Conservation (phyloP, 2,329 filamentous ascomycete species). For the Sporothrix schenckii region DNA sequence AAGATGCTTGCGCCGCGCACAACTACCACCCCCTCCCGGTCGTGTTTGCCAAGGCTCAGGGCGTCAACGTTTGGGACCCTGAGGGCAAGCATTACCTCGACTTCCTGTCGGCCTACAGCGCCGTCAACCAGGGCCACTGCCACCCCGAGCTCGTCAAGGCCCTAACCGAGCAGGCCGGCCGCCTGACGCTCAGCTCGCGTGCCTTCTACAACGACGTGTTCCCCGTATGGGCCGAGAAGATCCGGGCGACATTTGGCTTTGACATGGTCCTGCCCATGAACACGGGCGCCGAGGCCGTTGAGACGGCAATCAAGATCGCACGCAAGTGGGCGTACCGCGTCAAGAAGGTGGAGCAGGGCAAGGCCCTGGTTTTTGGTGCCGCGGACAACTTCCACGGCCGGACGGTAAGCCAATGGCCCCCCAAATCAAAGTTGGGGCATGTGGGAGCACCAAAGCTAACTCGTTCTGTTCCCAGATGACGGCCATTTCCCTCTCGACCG, state of each 20-base stretch:
- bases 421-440: too few species aligned
- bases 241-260: slow-evolving; percentile 85
- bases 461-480: slow-evolving; percentile 65
- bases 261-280: slow-evolving; percentile 99
- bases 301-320: slow-evolving; percentile 94
- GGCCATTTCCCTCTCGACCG: slow-evolving; percentile 91
- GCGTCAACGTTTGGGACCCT: slow-evolving; percentile 92
- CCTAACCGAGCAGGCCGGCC: slow-evolving; percentile 82
- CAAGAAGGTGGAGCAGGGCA: slow-evolving; percentile 82
- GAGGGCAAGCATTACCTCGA: slow-evolving; percentile 95
- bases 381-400: slow-evolving; percentile 95
- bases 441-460: background rate
- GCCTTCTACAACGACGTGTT: slow-evolving; percentile 99
- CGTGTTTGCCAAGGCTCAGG: slow-evolving; percentile 83
- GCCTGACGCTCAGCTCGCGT: slow-evolving; percentile 87
- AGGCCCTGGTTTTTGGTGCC: slow-evolving; percentile 82
- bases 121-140: slow-evolving; percentile 97
- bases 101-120: slow-evolving; percentile 96
- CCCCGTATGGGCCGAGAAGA: slow-evolving; percentile 90
- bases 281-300: slow-evolving; percentile 93
- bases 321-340: slow-evolving; percentile 98
- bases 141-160: slow-evolving; percentile 94
- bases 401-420: slow-evolving; percentile 64
- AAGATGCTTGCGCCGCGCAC: slow-evolving; percentile 87
- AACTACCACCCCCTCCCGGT: slow-evolving; percentile 98